phyloP scores from a whole-genome alignment of 2,329 filamentous ascomycete species.

The Parasarocladium wereldwijsianum region DNA sequence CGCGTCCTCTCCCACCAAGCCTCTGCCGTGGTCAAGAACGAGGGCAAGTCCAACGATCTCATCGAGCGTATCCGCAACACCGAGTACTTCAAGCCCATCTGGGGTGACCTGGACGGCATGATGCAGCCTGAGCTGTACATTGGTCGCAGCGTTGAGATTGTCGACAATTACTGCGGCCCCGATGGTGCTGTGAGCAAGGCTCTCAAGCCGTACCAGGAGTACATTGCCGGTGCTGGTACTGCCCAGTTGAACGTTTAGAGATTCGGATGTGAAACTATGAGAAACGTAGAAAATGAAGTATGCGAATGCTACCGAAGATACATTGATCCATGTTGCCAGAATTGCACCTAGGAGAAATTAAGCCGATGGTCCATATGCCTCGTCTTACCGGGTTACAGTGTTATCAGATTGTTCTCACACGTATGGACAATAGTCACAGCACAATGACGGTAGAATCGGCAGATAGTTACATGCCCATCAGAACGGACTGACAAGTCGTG shows the following conservation, averaged over 20 bases:
- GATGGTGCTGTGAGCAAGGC: constrained; percentile 23
- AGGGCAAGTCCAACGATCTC: constrained; percentile 65
- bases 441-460: no score
- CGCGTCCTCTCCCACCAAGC: constrained; percentile 70
- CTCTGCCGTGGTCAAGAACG: constrained; percentile 38
- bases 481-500: no score
- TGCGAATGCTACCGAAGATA: no score
- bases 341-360: no score
- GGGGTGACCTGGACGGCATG: constrained; percentile 52
- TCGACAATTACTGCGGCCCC: constrained; percentile 27
- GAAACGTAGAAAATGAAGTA: no score
- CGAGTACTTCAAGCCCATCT: constrained; percentile 62
- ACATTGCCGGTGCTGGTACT: constrained; percentile 18
- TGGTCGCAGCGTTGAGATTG: constrained; percentile 29
- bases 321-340: no score
- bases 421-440: no score
- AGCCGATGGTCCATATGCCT: no score
- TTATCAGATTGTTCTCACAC: no score
- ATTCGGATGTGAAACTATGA: not conserved
- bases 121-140: constrained; percentile 43
- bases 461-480: no score
- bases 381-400: no score
- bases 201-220: constrained; percentile 20
- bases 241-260: constrained; percentile 23
- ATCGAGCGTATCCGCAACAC: constrained; percentile 60